These are phyloP conservation scores for Aspergillus piperis DNA, from an alignment of 2,329 filamentous ascomycete genomes.

Conservation along the genomic window DNA sequence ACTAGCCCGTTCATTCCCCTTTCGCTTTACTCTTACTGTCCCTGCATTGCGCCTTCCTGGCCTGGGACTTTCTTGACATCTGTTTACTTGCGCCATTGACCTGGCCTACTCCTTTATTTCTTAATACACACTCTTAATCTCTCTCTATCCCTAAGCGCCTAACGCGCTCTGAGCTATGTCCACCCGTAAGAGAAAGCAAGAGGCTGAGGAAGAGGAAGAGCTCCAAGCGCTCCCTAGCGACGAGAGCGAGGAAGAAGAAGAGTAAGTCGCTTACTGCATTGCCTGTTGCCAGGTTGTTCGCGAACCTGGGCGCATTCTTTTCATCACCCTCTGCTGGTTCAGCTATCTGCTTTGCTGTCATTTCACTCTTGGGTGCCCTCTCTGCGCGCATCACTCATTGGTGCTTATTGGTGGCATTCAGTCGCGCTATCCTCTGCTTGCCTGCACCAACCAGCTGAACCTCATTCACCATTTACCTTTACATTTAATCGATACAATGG, in stretches of 20 bases:
- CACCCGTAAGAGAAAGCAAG: conserved; percentile 53
- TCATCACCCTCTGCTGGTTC: neutral
- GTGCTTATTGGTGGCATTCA: neutral
- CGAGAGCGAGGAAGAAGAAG: conserved; percentile 54
- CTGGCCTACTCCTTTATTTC: conserved; percentile 7
- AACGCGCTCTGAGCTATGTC: conserved; percentile 37
- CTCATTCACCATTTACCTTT: neutral
- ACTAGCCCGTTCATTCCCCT: conserved; percentile 31
- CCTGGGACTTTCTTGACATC: neutral
- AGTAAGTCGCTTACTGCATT: conserved; percentile 38
- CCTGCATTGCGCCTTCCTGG: conserved; percentile 52
- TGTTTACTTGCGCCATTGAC: conserved; percentile 15
- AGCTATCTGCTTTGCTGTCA: neutral
- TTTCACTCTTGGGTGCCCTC: neutral
- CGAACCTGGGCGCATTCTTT: neutral
- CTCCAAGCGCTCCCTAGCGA: conserved; percentile 52
- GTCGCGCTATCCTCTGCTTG: neutral
- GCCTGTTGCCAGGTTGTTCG: neutral
- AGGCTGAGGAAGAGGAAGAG: conserved; percentile 50
- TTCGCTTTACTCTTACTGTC: conserved; percentile 12
- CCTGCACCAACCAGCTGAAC: too few species aligned
- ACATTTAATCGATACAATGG: neutral
- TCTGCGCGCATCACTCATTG: neutral
- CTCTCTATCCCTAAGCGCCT: neutral
- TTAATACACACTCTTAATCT: neutral